phyloP scores from a whole-genome alignment of 305 asterid species.

The Fraxinus greggii region DNA sequence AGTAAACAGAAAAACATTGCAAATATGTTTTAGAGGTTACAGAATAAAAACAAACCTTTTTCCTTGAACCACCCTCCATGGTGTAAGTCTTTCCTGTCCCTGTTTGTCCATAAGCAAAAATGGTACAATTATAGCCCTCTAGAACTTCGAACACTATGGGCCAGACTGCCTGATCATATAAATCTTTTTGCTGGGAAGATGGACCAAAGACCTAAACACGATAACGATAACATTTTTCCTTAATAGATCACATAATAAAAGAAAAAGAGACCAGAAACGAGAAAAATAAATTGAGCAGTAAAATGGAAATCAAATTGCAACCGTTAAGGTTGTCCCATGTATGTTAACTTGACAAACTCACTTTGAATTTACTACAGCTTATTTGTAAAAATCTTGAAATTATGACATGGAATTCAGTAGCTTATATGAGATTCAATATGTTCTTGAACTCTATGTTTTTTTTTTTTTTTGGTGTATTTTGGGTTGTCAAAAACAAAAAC shows the following conservation, averaged over 20 bases:
- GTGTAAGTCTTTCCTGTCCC: slow-evolving; percentile 64
- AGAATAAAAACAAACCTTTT: slow-evolving; percentile 36
- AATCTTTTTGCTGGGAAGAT: slow-evolving; percentile 38
- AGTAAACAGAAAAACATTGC: neutral
- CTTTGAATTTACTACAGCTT: neutral
- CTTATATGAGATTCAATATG: neutral
- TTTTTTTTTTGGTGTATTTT: neutral
- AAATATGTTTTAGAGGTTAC: neutral
- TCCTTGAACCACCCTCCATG: slow-evolving; percentile 59
- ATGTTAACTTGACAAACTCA: neutral
- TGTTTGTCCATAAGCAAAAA: slow-evolving; percentile 61
- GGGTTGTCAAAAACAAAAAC: neutral
- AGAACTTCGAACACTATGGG: slow-evolving; percentile 47
- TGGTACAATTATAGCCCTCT: slow-evolving; percentile 58
- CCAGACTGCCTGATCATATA: slow-evolving; percentile 48
- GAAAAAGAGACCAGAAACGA: neutral
- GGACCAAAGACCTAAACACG: slow-evolving; percentile 50
- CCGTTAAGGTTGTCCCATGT: too few species aligned
- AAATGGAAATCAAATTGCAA: neutral
- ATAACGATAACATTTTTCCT: neutral
- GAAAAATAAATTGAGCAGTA: neutral
- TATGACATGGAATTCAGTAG: neutral
- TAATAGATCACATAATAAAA: neutral
- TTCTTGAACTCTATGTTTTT: neutral
- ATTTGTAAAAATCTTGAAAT: neutral